phyloP scores from a whole-genome alignment of 305 asterid genomes.

The Rubia balearica region DNA sequence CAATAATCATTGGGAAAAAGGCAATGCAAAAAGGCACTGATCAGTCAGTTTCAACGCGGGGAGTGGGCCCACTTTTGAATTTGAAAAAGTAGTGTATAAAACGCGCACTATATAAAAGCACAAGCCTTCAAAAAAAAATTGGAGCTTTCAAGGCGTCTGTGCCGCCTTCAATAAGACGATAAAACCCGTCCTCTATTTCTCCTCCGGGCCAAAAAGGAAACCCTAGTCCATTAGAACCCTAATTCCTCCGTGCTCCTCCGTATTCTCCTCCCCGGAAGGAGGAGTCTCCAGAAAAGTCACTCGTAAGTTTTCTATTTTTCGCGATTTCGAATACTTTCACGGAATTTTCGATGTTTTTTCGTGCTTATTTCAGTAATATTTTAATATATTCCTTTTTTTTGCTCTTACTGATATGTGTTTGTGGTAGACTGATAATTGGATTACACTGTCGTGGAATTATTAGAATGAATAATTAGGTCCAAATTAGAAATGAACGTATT shows the following conservation, averaged over 20 bases:
- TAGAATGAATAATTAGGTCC: neutral
- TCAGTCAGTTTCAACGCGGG: neutral
- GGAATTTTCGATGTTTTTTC: neutral
- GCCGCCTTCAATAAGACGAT: conserved; percentile 17
- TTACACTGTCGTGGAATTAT: neutral
- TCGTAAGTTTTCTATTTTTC: neutral
- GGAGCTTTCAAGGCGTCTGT: conserved; percentile 5
- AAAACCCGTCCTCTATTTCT: neutral
- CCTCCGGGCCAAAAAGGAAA: neutral
- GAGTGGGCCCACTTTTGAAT: neutral
- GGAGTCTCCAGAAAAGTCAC: neutral
- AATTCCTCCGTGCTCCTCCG: neutral
- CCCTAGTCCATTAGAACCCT: neutral
- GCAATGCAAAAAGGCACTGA: neutral
- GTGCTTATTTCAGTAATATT: neutral
- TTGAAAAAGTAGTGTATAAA: neutral
- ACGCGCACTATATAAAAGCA: conserved; percentile 19
- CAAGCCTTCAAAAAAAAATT: neutral
- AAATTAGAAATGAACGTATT: no score
- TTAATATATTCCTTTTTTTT: neutral
- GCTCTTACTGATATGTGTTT: neutral
- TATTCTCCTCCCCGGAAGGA: neutral
- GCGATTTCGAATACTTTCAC: neutral
- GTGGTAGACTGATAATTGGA: neutral
- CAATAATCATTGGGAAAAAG: conserved; percentile 4